phyloP scores from a whole-genome alignment of 352 stramenopile species.

The Phytophthora pisi region DNA sequence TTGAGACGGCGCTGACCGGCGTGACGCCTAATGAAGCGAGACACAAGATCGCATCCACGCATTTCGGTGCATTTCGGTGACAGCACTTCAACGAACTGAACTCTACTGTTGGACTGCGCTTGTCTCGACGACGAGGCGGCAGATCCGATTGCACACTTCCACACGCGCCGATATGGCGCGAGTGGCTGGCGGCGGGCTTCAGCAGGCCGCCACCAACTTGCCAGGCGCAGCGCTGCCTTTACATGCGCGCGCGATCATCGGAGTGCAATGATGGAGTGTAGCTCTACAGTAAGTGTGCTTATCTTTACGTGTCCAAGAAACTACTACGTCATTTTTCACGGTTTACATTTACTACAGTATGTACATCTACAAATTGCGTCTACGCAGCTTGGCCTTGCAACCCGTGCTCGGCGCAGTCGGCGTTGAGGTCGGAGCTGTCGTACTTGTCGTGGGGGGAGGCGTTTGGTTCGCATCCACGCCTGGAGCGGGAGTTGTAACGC shows the following conservation, averaged over 20 bases:
- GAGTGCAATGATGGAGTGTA: not conserved
- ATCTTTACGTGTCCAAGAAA: slow-evolving; percentile 3
- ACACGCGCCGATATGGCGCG: slow-evolving; percentile 3
- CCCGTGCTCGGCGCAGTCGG: slow-evolving; percentile 2
- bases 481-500: slow-evolving; percentile 5
- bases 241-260: slow-evolving; percentile 1
- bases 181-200: slow-evolving; percentile 11
- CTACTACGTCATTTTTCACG: no score
- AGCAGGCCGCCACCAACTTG: not conserved
- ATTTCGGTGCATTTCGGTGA: slow-evolving; percentile 13
- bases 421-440: slow-evolving; percentile 7
- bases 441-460: not conserved
- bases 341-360: slow-evolving; percentile 1
- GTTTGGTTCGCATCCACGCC: slow-evolving; percentile 5
- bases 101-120: slow-evolving; percentile 10
- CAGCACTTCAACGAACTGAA: slow-evolving; percentile 17
- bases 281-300: not conserved
- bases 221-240: slow-evolving; percentile 10
- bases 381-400: slow-evolving; percentile 30
- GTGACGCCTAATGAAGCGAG: not conserved
- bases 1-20: slow-evolving; percentile 15
- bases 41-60: slow-evolving; percentile 5
- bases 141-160: slow-evolving; percentile 23
- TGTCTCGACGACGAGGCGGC: slow-evolving; percentile 22
- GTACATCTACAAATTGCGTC: slow-evolving; percentile 14